These are phyloP conservation scores for Apiotrichum mycotoxinovorans DNA, from an alignment of 1,284 basidiomycete genomes.

Conservation along the genomic window DNA sequence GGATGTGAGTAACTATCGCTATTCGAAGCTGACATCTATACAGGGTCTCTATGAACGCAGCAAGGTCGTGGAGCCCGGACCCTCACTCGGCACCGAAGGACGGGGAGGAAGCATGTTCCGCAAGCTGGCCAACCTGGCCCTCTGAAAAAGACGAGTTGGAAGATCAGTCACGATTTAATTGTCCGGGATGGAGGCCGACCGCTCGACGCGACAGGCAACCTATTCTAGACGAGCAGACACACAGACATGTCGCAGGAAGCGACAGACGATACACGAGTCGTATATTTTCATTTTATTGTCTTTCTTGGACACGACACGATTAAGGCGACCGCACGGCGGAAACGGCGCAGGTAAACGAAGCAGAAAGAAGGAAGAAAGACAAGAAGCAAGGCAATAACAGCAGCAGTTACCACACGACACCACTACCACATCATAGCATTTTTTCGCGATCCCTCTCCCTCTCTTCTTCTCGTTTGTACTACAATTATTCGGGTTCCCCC, in stretches of 20 bases:
- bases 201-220: not conserved
- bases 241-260: not conserved
- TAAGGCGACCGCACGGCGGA: not conserved
- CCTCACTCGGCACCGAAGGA: not conserved
- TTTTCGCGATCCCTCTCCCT: not conserved
- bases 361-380: not conserved
- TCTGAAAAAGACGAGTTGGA: conserved; percentile 1
- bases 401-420: not conserved
- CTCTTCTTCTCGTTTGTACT: too few species aligned
- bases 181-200: too few species aligned
- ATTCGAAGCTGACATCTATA: conserved; percentile 11
- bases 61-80: conserved; percentile 25
- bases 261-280: not conserved
- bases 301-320: not conserved
- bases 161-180: too few species aligned
- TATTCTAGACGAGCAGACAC: not conserved
- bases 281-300: not conserved
- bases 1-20: conserved; percentile 35
- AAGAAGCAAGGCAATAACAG: not conserved
- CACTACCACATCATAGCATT: not conserved
- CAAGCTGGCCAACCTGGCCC: conserved; percentile 17
- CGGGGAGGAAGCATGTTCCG: conserved; percentile 16
- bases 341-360: too few species aligned
- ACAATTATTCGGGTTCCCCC: not conserved
- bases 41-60: conserved; percentile 36